Evolutionary conservation across 345 rosid species (phyloP).

Genomic region (Melaleuca quinquenervia): DNA sequence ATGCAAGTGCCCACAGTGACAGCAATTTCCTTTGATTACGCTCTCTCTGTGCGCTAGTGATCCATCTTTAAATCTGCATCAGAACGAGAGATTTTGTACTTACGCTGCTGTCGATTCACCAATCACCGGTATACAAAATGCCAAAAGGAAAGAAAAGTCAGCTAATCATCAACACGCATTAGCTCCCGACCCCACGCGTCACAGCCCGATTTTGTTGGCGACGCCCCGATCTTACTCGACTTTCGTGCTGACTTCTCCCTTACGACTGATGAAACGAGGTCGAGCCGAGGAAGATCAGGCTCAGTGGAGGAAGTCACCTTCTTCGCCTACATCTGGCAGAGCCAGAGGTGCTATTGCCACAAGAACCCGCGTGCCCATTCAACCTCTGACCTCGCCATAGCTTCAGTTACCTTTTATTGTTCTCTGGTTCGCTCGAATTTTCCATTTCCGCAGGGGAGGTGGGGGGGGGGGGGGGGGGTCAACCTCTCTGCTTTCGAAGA

Average conservation of each 20-base stretch:
- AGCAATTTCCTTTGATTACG: not conserved
- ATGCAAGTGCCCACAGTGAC: not conserved
- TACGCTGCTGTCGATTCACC: not conserved
- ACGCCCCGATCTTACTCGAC: slow-evolving; percentile 29
- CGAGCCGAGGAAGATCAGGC: slow-evolving; percentile 67
- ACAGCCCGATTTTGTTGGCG: slow-evolving; percentile 31
- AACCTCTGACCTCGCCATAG: not conserved
- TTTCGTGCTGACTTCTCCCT: slow-evolving; percentile 39
- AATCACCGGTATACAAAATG: not conserved
- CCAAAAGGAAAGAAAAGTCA: not conserved
- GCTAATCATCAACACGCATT: not conserved
- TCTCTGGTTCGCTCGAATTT: not conserved
- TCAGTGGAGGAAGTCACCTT: not conserved
- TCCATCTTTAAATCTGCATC: not conserved
- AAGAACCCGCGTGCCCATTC: not conserved
- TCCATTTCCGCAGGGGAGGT: not conserved
- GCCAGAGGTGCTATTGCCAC: not conserved
- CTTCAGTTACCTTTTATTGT: not conserved
- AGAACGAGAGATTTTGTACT: not conserved
- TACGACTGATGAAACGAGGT: slow-evolving; percentile 56
- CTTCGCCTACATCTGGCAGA: not conserved
- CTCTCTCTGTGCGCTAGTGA: not conserved
- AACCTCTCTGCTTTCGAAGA: not conserved
- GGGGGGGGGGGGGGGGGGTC: not conserved
- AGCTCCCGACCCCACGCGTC: not conserved